These are phyloP conservation scores for Thymus quinquecostatus DNA, from an alignment of 257 asterid genomes.

Conservation along the genomic window DNA sequence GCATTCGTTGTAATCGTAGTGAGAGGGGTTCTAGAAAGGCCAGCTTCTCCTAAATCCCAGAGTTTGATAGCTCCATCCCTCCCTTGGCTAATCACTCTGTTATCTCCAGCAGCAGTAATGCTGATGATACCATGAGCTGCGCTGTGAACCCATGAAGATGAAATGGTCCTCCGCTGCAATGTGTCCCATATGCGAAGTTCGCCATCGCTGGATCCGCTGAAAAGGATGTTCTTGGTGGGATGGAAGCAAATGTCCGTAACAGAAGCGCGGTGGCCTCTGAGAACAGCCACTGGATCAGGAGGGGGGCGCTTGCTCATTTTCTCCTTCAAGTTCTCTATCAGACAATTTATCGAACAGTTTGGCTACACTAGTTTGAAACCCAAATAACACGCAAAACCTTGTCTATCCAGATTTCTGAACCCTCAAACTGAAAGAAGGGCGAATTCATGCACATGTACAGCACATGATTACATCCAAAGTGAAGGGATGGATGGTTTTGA, in stretches of 20 bases:
- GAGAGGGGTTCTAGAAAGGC: conserved; percentile 71
- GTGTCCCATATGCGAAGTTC: conserved; percentile 89
- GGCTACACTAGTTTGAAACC: conserved; percentile 16
- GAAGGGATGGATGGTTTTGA: not conserved
- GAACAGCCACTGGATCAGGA: conserved; percentile 91
- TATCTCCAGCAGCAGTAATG: conserved; percentile 61
- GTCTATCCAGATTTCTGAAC: not conserved
- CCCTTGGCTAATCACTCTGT: conserved; percentile 81
- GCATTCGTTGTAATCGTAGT: conserved; percentile 67
- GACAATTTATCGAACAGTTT: conserved; percentile 52
- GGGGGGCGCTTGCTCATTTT: conserved; percentile 79
- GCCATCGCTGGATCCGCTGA: conserved; percentile 90
- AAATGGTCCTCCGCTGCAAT: conserved; percentile 69
- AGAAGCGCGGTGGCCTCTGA: conserved; percentile 94
- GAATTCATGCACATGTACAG: not conserved
- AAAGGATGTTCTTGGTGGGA: conserved; percentile 59
- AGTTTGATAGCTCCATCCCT: conserved; percentile 83
- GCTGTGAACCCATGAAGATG: conserved; percentile 88
- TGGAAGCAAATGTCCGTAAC: conserved; percentile 85
- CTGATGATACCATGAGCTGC: conserved; percentile 92
- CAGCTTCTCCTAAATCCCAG: conserved; percentile 86
- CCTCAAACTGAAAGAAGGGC: not conserved
- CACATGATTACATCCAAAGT: not conserved
- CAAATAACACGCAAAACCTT: not conserved
- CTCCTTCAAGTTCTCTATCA: conserved; percentile 21